phyloP scores from a whole-genome alignment of 2,329 filamentous ascomycete genomes.

The Cytospora chrysosperma region DNA sequence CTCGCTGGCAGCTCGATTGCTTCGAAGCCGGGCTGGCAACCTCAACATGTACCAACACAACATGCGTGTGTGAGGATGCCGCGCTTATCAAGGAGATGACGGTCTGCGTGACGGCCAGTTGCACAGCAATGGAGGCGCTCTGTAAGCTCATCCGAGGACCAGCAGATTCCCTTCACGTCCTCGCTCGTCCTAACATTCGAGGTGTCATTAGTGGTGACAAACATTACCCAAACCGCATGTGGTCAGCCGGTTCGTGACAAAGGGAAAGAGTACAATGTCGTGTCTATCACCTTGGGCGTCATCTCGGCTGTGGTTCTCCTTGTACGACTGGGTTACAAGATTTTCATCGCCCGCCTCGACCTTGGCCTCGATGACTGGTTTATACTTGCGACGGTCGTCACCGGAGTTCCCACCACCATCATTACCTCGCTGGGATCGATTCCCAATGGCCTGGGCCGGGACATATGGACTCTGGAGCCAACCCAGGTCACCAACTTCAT shows the following conservation, averaged over 20 bases:
- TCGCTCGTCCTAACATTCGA: slow-evolving; percentile 1
- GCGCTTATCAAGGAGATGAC: slow-evolving; percentile 7
- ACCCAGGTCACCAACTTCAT: slow-evolving; percentile 27
- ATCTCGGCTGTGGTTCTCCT: slow-evolving; percentile 38
- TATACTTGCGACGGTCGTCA: slow-evolving; percentile 31
- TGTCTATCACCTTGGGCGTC: slow-evolving; percentile 30
- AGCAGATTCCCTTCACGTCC: too few relatives aligned
- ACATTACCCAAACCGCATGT: slow-evolving; percentile 22
- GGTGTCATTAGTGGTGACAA: slow-evolving; percentile 10
- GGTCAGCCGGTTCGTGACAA: slow-evolving; percentile 16
- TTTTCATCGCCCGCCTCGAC: slow-evolving; percentile 33
- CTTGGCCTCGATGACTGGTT: slow-evolving; percentile 40
- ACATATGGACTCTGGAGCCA: slow-evolving; percentile 27
- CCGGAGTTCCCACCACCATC: slow-evolving; percentile 32
- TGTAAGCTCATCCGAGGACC: background rate
- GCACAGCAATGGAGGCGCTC: slow-evolving; percentile 10
- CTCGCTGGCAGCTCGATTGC: slow-evolving; percentile 15
- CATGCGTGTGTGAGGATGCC: slow-evolving; percentile 17
- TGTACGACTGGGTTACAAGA: slow-evolving; percentile 37
- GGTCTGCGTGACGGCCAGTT: slow-evolving; percentile 14
- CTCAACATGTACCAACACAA: slow-evolving; percentile 10
- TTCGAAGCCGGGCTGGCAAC: background rate
- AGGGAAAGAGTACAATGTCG: slow-evolving; percentile 9
- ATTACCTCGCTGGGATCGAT: slow-evolving; percentile 39
- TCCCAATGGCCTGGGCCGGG: slow-evolving; percentile 32